Evolutionary conservation across 352 stramenopile genomes (phyloP), one percentile per base, ranked within the genome.

Genomic region (Pythium monospermum): DNA sequence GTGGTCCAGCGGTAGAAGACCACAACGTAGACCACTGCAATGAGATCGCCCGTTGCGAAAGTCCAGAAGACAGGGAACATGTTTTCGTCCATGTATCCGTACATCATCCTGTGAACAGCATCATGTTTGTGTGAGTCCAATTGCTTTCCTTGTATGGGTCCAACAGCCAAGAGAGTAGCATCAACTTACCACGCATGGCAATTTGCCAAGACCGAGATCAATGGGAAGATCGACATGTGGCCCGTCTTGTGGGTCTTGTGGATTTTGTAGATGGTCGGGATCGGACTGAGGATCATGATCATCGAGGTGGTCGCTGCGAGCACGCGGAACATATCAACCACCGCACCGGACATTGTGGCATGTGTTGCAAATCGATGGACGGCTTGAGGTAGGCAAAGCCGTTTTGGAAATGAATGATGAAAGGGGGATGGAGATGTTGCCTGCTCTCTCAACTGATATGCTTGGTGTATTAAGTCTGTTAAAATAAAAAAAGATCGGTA

Each of bases 21-120:
- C 11, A 62, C 30, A 21, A 84, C 66, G 62, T 83, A 87, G 18
- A 66, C 25, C 27, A 82, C 21, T 6, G 68, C 60, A 6, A 71
- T 59, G 31, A 70, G 41, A 51, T 76, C 64, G 18, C 73, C 76
- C 12, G 71, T 61, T 13, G 40, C 55, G 35, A 77, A 87, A 0
- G 71, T 81, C 6, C 57, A 56, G 23, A 83, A 68, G 3, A 87
- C 60, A 4, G 76, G 73, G 42, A 83, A 78, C 47, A 73, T 64
- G 35, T 80, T 68, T 40, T 57, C 47, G 16, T 65, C 57, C 23
- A 83, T 62, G 43, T 78, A 83, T 44, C 72, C 72, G 53, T 74
- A 83, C 48, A 83, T 52, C 55, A 63, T 63, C 53, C 49, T 57
- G 21, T 6, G 40, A 26, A 45, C n/a, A n/a, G n/a, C n/a, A n/a